A percentile compares a stretch with the other conserved stretches of the same genome.
Evolutionary conservation across 2,329 filamentous ascomycete genomes (phyloP).

Genomic region (Mycocentrospora acerina): DNA sequence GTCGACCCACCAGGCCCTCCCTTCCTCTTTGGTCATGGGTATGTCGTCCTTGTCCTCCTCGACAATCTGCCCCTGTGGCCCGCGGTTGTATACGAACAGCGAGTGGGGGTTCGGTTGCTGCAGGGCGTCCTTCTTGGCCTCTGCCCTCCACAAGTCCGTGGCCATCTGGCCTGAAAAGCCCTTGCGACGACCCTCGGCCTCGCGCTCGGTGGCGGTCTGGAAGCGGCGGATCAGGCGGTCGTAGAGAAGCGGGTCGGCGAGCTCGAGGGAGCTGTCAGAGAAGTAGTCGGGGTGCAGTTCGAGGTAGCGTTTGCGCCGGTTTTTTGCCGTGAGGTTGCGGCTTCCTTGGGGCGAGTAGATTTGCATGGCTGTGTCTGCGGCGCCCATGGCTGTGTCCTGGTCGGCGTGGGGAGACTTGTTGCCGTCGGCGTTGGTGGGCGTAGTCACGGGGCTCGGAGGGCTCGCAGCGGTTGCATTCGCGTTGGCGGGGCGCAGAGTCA

Average conservation of each 20-base stretch:
- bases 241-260: constrained; percentile 76
- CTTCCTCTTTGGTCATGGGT: constrained; percentile 64
- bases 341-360: neutral
- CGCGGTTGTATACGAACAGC: constrained; percentile 53
- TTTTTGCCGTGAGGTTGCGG: constrained; percentile 61
- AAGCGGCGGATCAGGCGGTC: constrained; percentile 77
- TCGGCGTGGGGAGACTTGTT: constrained; percentile 6
- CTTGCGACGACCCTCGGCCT: constrained; percentile 70
- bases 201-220: constrained; percentile 71
- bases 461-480: constrained; percentile 9
- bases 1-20: constrained; percentile 66
- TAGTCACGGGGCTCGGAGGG: constrained; percentile 2
- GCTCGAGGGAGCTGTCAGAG: constrained; percentile 58
- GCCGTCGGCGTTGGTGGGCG: neutral
- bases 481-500: constrained; percentile 23
- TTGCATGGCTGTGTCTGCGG: constrained; percentile 10
- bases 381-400: constrained; percentile 15
- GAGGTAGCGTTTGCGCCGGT: constrained; percentile 76
- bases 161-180: constrained; percentile 80
- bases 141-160: constrained; percentile 73
- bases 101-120: constrained; percentile 54
- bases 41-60: constrained; percentile 60
- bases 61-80: constrained; percentile 57
- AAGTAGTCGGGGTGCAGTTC: constrained; percentile 74
- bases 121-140: constrained; percentile 70